Percentiles rank a stretch among this genome's conserved stretches.
Evolutionary conservation across 179 eudicot species (phyloP).

Genomic region (Amaranthus tricolor): DNA sequence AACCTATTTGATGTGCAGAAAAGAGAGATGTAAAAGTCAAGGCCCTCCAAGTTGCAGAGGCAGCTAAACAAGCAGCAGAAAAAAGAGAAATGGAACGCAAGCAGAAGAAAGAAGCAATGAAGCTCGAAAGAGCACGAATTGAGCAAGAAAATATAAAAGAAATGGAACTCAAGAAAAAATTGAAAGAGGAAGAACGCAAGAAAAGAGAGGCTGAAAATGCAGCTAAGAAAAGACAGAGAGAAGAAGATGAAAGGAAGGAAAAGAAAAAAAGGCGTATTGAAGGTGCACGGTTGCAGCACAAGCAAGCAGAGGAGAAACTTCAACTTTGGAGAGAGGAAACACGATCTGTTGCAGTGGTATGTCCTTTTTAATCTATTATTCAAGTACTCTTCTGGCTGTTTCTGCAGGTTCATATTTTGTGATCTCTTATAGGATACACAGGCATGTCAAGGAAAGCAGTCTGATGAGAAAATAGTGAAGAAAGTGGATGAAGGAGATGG

Average conservation of each 20-base stretch:
- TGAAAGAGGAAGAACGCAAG: conserved; percentile 66
- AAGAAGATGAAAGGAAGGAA: conserved; percentile 83
- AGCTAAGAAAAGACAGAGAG: conserved; percentile 79
- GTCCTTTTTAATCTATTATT: background rate
- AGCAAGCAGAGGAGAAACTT: conserved; percentile 55
- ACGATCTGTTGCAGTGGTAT: conserved; percentile 29
- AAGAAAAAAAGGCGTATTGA: conserved; percentile 70
- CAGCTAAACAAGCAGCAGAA: conserved; percentile 77
- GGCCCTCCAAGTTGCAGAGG: conserved; percentile 91
- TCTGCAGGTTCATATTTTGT: conserved; percentile 20
- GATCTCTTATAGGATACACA: conserved; percentile 38
- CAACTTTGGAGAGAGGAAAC: conserved; percentile 44
- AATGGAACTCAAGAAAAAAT: conserved; percentile 60
- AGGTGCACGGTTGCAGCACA: conserved; percentile 55
- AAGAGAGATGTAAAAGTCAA: conserved; percentile 90
- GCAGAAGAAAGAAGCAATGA: conserved; percentile 76
- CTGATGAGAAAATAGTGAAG: conserved; percentile 26
- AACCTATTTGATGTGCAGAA: conserved; percentile 35
- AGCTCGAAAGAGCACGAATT: conserved; percentile 65
- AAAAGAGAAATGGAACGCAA: conserved; percentile 74
- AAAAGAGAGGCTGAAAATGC: conserved; percentile 71
- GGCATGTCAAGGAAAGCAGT: conserved; percentile 32
- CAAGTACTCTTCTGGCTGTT: conserved; percentile 10
- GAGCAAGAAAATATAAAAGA: conserved; percentile 68
- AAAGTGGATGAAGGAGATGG: conserved; percentile 30